Base-by-base conservation (phyloP, 2,329 filamentous ascomycete genomes). In the Penicillium freii region DNA sequence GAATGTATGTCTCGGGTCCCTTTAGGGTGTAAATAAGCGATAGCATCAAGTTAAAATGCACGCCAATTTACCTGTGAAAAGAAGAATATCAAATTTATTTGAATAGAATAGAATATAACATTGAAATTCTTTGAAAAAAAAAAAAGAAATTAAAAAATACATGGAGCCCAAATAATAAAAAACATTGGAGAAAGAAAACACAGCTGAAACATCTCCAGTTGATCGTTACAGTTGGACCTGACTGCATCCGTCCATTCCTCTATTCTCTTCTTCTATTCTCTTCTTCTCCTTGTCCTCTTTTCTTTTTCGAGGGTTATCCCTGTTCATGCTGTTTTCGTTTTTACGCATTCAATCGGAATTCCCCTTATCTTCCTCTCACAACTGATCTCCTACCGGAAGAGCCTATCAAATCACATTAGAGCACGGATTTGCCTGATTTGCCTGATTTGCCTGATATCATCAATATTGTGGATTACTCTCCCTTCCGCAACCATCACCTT, bases 241-340 rank as follows among this genome's bases (percentile, higher is more conserved):
- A 42, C 61, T 67, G 65, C 63, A 61, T 63, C 61, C 65, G 64
- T 58, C 62, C 62, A 66, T 64, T 66, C 62, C 57, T 62, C 54
- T 52, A 56, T 59, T 61, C 54, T 34, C 31, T 47, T 40, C 33
- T 6, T 42, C 51, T 46, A 56, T 59, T 61, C 54, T 34, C 31
- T 47, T 40, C 33, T 6, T 42, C 51, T 46, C 52, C 47, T 43
- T 57, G 49, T 46, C 15, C 7, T 54, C 29, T 31, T 23, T 15
- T 10, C 17, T 25, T 23, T 23, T 25, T 6, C 15, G 36, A 39
- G 47, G 47, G 36, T 27, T 25, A 50, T 29, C 21, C 25, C 15
- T 38, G 15, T 46, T 19, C 23, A 21, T 15, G n/a, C 51, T 47
- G 43, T 48, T 53, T 48, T 46, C 51, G 8, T 53, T 33, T 31